Conservation (phyloP, 148 eudicot species). For the Simmondsia chinensis region DNA sequence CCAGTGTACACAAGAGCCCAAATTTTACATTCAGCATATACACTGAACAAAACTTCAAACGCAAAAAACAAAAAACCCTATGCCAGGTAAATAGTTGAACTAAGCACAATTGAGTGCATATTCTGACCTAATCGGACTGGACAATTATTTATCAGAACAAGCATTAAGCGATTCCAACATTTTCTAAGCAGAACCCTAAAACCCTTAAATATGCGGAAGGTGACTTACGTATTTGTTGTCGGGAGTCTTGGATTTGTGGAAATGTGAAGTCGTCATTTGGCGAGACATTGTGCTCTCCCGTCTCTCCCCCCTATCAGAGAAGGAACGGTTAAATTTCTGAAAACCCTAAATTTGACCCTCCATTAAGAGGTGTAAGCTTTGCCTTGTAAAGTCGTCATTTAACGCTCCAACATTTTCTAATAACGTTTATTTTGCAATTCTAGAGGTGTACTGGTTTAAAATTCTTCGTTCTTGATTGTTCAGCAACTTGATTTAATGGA, state of each 20-base stretch:
- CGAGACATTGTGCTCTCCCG: slow-evolving; percentile 47
- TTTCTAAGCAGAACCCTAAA: background rate
- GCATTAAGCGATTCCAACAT: background rate
- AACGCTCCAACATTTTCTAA: too few relatives aligned
- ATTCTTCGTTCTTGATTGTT: too few relatives aligned
- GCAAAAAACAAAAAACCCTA: too few relatives aligned
- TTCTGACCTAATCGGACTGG: background rate
- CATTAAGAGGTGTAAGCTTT: too few relatives aligned
- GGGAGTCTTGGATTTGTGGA: slow-evolving; percentile 87
- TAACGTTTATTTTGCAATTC: too few relatives aligned
- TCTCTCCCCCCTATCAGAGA: slow-evolving; percentile 5
- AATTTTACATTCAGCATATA: background rate
- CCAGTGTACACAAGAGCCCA: background rate
- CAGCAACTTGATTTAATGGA: too few relatives aligned
- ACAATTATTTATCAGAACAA: background rate
- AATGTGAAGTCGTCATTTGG: slow-evolving; percentile 49
- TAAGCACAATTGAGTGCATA: background rate
- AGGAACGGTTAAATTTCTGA: too few relatives aligned
- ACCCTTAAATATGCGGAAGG: background rate
- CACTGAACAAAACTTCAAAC: background rate
- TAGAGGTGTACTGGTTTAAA: too few relatives aligned
- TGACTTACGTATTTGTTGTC: slow-evolving; percentile 84
- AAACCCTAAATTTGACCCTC: too few relatives aligned
- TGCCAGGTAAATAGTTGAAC: background rate
- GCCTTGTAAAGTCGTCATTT: too few relatives aligned